Evolutionary conservation across 345 rosid genomes (phyloP).

Genomic region (Aquilaria sinensis): DNA sequence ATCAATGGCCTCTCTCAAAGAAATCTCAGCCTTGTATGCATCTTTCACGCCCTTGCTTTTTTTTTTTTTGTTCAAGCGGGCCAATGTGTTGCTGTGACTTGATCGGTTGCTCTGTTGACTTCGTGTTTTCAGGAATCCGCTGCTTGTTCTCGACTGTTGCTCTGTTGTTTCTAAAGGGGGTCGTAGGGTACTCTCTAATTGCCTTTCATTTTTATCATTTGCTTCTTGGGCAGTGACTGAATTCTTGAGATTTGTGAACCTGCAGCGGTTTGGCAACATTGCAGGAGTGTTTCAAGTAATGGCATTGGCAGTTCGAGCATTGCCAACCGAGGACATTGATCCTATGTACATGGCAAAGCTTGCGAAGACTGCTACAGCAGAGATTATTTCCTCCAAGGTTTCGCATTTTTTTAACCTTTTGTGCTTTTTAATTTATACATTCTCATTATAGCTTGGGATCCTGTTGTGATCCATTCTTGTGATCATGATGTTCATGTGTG

Average conservation of each 20-base stretch:
- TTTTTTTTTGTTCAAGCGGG: too few relatives aligned
- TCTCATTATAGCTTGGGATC: background rate
- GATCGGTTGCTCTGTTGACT: background rate
- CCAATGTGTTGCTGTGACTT: background rate
- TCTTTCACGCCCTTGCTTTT: background rate
- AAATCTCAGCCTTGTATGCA: conserved; percentile 57
- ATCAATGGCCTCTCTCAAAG: conserved; percentile 82
- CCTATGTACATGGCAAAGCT: conserved; percentile 72
- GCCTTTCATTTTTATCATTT: background rate
- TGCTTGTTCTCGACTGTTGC: conserved; percentile 90
- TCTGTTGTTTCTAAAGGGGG: conserved; percentile 82
- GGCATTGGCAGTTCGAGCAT: conserved; percentile 69
- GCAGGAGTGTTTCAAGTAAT: conserved; percentile 94
- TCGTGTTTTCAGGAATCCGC: conserved; percentile 63
- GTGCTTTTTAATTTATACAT: background rate
- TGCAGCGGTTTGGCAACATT: conserved; percentile 84
- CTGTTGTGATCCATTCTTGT: too few relatives aligned
- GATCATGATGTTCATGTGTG: too few relatives aligned
- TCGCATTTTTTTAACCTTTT: too few relatives aligned
- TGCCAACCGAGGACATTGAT: conserved; percentile 60
- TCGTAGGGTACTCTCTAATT: conserved; percentile 51
- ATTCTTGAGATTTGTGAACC: conserved; percentile 7
- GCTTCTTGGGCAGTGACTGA: conserved; percentile 8
- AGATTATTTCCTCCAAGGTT: conserved; percentile 94
- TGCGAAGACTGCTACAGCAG: conserved; percentile 87